Percentiles rank a stretch among this genome's conserved stretches.
Evolutionary conservation across 495 filamentous ascomycete genomes (phyloP).

Genomic region (Aspergillus bertholletiae): DNA sequence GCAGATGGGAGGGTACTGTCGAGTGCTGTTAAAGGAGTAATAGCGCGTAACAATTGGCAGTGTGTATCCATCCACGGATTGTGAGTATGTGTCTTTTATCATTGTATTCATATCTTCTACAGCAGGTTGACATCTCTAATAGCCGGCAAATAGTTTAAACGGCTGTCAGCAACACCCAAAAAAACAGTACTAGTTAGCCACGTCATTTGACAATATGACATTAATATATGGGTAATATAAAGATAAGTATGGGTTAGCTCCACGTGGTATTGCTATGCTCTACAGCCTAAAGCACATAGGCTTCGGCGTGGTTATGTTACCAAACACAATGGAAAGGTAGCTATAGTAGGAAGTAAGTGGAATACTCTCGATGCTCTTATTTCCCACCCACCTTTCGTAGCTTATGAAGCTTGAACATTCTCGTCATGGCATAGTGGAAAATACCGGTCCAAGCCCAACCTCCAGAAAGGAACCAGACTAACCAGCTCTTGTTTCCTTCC

Average conservation of each 20-base stretch:
- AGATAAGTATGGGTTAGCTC: no score
- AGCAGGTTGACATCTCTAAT: neutral
- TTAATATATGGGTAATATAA: no score
- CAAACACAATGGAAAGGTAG: no score
- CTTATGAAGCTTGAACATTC: slow-evolving; percentile 45
- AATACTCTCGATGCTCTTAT: slow-evolving; percentile 2
- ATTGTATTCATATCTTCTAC: no score
- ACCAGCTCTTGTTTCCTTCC: slow-evolving; percentile 51
- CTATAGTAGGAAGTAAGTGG: no score
- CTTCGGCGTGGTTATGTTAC: no score
- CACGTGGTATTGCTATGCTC: no score
- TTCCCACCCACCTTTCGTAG: slow-evolving; percentile 22
- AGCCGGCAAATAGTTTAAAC: slow-evolving; percentile 14
- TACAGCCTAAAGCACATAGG: no score
- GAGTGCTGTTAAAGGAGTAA: no score
- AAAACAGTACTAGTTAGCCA: neutral
- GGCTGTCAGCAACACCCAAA: neutral
- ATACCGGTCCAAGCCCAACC: slow-evolving; percentile 41
- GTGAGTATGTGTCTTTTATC: no score
- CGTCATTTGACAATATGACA: neutral
- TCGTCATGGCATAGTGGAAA: slow-evolving; percentile 37
- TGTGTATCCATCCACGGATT: neutral
- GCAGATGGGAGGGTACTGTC: neutral
- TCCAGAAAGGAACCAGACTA: slow-evolving; percentile 40
- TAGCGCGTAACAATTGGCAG: neutral